phyloP scores from a whole-genome alignment of 495 filamentous ascomycete genomes.

The Rostrohypoxylon terebratum region DNA sequence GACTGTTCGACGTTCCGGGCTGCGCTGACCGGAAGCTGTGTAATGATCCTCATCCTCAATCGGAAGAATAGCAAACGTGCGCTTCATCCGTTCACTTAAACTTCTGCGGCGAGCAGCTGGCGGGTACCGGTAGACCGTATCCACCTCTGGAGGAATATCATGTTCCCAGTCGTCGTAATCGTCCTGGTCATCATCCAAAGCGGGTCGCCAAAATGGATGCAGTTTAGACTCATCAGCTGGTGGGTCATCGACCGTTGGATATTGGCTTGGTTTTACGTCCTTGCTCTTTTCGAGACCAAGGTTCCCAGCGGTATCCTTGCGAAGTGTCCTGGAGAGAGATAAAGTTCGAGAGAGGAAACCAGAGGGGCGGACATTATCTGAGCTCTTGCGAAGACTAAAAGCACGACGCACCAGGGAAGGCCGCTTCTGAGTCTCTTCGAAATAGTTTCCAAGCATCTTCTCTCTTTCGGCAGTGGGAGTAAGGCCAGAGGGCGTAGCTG shows the following conservation, averaged over 20 bases:
- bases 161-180: constrained; percentile 55
- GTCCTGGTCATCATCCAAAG: constrained; percentile 75
- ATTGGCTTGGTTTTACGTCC: constrained; percentile 37
- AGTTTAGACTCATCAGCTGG: constrained; percentile 67
- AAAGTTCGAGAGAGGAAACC: constrained; percentile 58
- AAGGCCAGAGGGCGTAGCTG: constrained; percentile 72
- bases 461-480: constrained; percentile 67
- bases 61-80: constrained; percentile 66
- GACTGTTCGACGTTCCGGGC: constrained; percentile 61
- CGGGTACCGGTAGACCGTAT: constrained; percentile 53
- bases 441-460: constrained; percentile 62
- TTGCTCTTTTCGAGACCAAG: constrained; percentile 50
- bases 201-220: constrained; percentile 84
- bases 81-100: constrained; percentile 59
- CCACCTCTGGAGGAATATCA: constrained; percentile 41
- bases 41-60: constrained; percentile 54
- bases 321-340: constrained; percentile 52
- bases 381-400: constrained; percentile 66
- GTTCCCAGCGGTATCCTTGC: constrained; percentile 32
- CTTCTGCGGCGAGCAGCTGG: constrained; percentile 60
- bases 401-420: constrained; percentile 69
- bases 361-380: constrained; percentile 63
- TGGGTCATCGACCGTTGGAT: constrained; percentile 55
- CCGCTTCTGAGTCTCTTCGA: constrained; percentile 58
- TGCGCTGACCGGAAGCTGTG: constrained; percentile 52